Conservation (phyloP, 1,284 basidiomycete genomes). For the Apiotrichum porosum region DNA sequence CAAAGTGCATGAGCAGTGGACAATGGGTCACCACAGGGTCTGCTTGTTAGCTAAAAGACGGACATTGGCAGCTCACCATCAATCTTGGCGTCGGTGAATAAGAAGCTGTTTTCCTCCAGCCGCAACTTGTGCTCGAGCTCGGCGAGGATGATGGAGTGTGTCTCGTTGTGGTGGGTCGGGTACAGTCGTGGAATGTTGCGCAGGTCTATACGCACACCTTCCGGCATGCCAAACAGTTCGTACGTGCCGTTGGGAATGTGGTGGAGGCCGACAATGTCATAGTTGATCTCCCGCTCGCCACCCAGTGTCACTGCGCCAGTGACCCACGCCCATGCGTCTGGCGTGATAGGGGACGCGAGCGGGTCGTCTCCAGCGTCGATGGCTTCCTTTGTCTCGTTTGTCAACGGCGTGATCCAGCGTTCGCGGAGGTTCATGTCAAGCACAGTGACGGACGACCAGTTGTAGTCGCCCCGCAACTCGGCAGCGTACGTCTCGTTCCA, state of each 20-base stretch:
- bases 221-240: conserved; percentile 65
- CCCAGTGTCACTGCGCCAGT: conserved; percentile 28
- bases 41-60: background rate
- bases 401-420: conserved; percentile 6
- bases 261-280: conserved; percentile 60
- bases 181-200: conserved; percentile 61
- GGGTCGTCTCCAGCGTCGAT: background rate
- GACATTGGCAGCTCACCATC: conserved; percentile 31
- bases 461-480: conserved; percentile 35
- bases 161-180: conserved; percentile 49
- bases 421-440: conserved; percentile 44
- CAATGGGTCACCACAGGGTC: conserved; percentile 24
- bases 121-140: conserved; percentile 54
- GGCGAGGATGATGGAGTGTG: conserved; percentile 61
- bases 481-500: conserved; percentile 34
- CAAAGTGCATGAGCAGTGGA: conserved; percentile 39
- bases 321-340: conserved; percentile 36
- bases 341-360: background rate
- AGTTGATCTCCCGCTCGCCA: conserved; percentile 22
- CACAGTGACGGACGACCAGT: conserved; percentile 28
- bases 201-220: conserved; percentile 51
- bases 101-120: conserved; percentile 25
- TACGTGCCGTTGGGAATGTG: conserved; percentile 70
- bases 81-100: conserved; percentile 27
- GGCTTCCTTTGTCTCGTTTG: background rate